Conservation (phyloP, 805 yeast genomes). For the Candida vaughaniae region DNA sequence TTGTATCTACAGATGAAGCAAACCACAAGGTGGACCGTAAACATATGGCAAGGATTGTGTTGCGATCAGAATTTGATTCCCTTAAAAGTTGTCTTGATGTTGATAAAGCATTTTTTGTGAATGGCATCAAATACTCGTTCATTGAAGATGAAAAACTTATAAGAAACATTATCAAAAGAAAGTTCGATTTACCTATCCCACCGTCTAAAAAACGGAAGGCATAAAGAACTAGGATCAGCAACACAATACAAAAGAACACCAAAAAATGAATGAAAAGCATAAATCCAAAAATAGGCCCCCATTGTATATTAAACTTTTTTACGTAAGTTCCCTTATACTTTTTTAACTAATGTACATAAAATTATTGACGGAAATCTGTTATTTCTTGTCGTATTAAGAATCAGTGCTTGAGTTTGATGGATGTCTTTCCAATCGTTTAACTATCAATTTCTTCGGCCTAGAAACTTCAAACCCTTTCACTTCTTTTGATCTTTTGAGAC, state of each 20-base stretch:
- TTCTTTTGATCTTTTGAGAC: background rate
- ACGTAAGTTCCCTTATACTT: conserved; percentile 1
- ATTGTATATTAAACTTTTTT: background rate
- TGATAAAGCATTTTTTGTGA: conserved; percentile 22
- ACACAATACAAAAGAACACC: background rate
- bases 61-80: conserved; percentile 55
- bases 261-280: background rate
- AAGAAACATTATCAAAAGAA: conserved; percentile 57
- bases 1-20: conserved; percentile 20
- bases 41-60: conserved; percentile 54
- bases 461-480: conserved; percentile 31
- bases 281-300: background rate
- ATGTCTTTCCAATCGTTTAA: conserved; percentile 15
- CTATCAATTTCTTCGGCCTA: conserved; percentile 34
- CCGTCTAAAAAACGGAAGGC: conserved; percentile 1
- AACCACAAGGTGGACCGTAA: conserved; percentile 17
- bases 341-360: conserved; percentile 4
- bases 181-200: conserved; percentile 11
- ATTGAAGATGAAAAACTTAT: conserved; percentile 61
- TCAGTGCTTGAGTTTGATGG: background rate
- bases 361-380: no score
- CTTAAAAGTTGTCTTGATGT: conserved; percentile 40
- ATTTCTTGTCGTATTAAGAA: no score
- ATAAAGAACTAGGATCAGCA: background rate
- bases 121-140: conserved; percentile 31